Percentiles rank a stretch among this genome's conserved stretches.
phyloP scores from a whole-genome alignment of 768 basidiomycete species.

The Tephrocybe sp. region DNA sequence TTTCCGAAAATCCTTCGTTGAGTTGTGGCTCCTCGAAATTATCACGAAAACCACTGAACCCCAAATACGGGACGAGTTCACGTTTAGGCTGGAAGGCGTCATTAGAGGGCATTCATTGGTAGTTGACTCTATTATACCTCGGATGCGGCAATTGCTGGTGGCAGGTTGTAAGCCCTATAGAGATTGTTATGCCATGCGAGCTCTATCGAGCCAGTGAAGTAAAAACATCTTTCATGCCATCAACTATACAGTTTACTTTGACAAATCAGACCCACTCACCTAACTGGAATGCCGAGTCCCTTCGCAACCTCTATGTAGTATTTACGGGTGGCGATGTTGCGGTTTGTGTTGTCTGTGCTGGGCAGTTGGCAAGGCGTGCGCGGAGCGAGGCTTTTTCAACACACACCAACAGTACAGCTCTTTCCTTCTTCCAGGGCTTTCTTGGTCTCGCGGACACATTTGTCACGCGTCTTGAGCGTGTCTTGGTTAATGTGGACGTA shows the following conservation, averaged over 20 bases:
- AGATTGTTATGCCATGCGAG: constrained; percentile 94
- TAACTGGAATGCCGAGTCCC: constrained; percentile 48
- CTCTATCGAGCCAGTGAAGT: constrained; percentile 74
- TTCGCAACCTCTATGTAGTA: constrained; percentile 70
- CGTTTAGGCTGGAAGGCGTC: constrained; percentile 39
- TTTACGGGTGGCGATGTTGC: constrained; percentile 66
- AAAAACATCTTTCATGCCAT: constrained; percentile 55
- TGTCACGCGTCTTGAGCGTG: constrained; percentile 67
- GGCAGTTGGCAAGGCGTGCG: background rate
- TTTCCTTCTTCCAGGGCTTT: constrained; percentile 52
- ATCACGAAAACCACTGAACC: constrained; percentile 56
- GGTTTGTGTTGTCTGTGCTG: constrained; percentile 86
- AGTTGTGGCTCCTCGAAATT: constrained; percentile 65
- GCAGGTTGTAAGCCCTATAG: constrained; percentile 73
- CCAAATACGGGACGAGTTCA: constrained; percentile 56
- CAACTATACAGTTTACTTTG: background rate
- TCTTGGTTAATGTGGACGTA: constrained; percentile 92
- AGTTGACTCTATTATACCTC: constrained; percentile 35
- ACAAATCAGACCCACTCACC: constrained; percentile 40
- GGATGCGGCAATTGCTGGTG: constrained; percentile 38
- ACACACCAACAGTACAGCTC: constrained; percentile 77
- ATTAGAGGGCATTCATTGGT: background rate
- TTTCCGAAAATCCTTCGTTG: constrained; percentile 75
- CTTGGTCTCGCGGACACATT: constrained; percentile 68
- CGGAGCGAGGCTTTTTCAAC: background rate